Base-by-base conservation (phyloP, 2,329 filamentous ascomycete species). In the Colletotrichum eremochloae region DNA sequence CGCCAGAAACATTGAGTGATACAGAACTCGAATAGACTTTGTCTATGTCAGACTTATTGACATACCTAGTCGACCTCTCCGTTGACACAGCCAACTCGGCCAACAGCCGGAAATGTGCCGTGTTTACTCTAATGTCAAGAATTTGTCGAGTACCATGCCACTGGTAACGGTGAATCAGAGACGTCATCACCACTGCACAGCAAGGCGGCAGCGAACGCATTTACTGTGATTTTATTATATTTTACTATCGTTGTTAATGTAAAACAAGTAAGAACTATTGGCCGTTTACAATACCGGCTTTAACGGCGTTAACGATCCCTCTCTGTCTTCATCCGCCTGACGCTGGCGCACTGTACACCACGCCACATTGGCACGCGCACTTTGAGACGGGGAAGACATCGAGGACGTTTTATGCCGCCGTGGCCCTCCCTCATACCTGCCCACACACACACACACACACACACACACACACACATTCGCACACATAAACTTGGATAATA, bases 1-100 rank as follows among this genome's bases (percentile, higher is more conserved):
- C 42, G 64, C 57, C 52, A 64, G 65, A 69, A 72, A 69, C 66
- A 48, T 64, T 18, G 58, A 64, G 60, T 55, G 69, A 64, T 29
- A 24, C 53, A 40, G n/a, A 8, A 29, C 14, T 40, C 24, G 20
- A n/a, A 63, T 57, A 52, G 40, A 55, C 50, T 63, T 68, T 68
- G 12, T 68, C 50, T 48, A 38, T 68, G 64, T 61, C 68, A 58
- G 58, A 40, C 52, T 6, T 15, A 44, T 12, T 50, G 29, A 60
- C 55, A 42, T 46, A 50, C n/a, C 46, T 52, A 58, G 36, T 56
- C 31, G 29, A 15, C 42, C 31, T 31, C 38, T 48, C 40, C 36
- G 18, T 48, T 31, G 60, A 50, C 36, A 31, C n/a, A 14, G 20
- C 18, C 6, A 44, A 24, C 24, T 24, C 42, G 4, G 42, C 7